Conservation (phyloP, 106 monocot genomes). For the Platanthera zijinensis region DNA sequence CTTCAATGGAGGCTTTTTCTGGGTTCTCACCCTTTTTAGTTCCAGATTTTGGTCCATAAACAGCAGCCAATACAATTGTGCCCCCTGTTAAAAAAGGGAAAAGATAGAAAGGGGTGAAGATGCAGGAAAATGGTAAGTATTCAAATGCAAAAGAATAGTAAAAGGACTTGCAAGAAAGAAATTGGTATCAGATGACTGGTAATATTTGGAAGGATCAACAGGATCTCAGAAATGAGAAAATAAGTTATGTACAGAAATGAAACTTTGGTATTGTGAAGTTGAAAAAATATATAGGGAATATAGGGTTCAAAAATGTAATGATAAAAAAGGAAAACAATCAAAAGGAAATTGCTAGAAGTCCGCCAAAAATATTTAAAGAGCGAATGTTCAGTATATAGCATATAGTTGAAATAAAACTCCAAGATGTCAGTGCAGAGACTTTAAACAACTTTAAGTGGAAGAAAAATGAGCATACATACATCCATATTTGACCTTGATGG, state of each 20-base stretch:
- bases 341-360: not conserved
- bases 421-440: too few relatives aligned
- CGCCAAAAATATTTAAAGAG: not conserved
- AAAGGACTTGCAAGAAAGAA: not conserved
- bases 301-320: not conserved
- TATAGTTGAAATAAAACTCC: not conserved
- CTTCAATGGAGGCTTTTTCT: conserved; percentile 91
- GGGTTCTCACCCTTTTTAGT: conserved; percentile 93
- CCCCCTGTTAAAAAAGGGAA: conserved; percentile 34
- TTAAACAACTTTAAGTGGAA: too few relatives aligned
- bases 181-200: not conserved
- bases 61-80: conserved; percentile 85
- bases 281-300: not conserved
- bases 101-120: not conserved
- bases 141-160: not conserved
- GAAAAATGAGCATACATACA: too few relatives aligned
- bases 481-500: not conserved
- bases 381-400: not conserved
- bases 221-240: not conserved
- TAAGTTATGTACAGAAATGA: not conserved
- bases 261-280: not conserved
- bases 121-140: not conserved
- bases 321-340: not conserved
- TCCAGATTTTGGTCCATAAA: conserved; percentile 94
- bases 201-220: not conserved